Percentiles rank a stretch among this genome's conserved stretches.
These are phyloP conservation scores for Sugiyamaella lignohabitans DNA, from an alignment of 805 yeast species.

Conservation along the genomic window DNA sequence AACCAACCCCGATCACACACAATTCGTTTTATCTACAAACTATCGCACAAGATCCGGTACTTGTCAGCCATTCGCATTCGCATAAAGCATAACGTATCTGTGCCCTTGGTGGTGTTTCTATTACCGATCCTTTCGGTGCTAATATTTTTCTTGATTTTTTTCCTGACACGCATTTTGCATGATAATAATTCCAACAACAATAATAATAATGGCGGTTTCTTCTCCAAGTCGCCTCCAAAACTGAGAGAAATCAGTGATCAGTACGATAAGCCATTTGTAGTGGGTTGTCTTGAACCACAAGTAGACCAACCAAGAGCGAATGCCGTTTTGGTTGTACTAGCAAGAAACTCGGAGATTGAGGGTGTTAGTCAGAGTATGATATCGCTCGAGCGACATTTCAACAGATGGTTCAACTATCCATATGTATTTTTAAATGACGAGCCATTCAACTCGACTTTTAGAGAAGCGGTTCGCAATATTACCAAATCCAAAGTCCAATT, in stretches of 20 bases:
- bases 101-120: constrained; percentile 12
- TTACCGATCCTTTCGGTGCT: neutral
- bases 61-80: constrained; percentile 13
- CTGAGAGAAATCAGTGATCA: constrained; percentile 10
- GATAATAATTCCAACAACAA: neutral
- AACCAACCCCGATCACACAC: neutral
- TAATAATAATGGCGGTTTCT: neutral
- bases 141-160: too few species aligned
- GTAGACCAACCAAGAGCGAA: constrained; percentile 51
- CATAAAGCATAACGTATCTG: constrained; percentile 11
- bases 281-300: constrained; percentile 49
- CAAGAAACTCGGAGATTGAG: constrained; percentile 70
- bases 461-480: constrained; percentile 40
- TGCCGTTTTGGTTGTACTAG: constrained; percentile 79
- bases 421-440: constrained; percentile 86
- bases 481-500: constrained; percentile 64
- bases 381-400: constrained; percentile 79
- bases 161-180: too few species aligned
- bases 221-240: constrained; percentile 1
- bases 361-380: constrained; percentile 71
- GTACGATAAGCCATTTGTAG: constrained; percentile 42
- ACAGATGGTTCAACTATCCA: constrained; percentile 90
- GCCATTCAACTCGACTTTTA: constrained; percentile 62
- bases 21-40: neutral
- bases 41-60: neutral